phyloP scores from a whole-genome alignment of 495 filamentous ascomycete genomes.

The Aspergillus steynii region DNA sequence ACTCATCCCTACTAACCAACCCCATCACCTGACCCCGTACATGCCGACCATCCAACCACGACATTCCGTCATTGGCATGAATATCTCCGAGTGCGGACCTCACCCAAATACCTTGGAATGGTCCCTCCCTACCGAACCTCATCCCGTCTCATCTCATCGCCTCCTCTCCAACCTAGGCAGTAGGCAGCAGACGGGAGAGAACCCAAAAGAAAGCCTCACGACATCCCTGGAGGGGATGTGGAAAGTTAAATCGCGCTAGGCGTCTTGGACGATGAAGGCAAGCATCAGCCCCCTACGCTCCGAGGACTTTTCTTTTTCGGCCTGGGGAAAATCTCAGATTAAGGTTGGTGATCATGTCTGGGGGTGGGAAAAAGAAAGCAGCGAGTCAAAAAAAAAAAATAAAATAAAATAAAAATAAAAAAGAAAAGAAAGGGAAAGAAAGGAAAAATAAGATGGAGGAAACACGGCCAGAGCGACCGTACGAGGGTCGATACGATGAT shows the following conservation, averaged over 20 bases:
- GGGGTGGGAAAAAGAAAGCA: no score
- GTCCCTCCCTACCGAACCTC: neutral
- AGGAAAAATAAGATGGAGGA: neutral
- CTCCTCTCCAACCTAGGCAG: no score
- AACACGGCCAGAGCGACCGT: neutral
- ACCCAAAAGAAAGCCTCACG: no score
- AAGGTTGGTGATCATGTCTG: neutral
- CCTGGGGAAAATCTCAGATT: neutral
- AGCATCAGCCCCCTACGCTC: no score
- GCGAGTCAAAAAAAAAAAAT: neutral
- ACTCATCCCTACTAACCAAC: neutral
- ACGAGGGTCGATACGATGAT: neutral
- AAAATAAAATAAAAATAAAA: neutral
- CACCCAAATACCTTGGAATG: slow-evolving; percentile 10
- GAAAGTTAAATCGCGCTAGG: neutral
- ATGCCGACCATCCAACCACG: neutral
- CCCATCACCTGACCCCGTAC: slow-evolving; percentile 9
- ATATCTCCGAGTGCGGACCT: slow-evolving; percentile 22
- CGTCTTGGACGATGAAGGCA: no score
- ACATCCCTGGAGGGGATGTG: neutral
- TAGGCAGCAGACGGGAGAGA: no score
- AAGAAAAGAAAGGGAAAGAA: neutral
- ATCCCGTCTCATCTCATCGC: neutral
- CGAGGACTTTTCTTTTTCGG: neutral
- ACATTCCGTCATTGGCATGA: slow-evolving; percentile 15